Evolutionary conservation across 106 monocot genomes (phyloP).

Genomic region (Dendrobium catenatum): DNA sequence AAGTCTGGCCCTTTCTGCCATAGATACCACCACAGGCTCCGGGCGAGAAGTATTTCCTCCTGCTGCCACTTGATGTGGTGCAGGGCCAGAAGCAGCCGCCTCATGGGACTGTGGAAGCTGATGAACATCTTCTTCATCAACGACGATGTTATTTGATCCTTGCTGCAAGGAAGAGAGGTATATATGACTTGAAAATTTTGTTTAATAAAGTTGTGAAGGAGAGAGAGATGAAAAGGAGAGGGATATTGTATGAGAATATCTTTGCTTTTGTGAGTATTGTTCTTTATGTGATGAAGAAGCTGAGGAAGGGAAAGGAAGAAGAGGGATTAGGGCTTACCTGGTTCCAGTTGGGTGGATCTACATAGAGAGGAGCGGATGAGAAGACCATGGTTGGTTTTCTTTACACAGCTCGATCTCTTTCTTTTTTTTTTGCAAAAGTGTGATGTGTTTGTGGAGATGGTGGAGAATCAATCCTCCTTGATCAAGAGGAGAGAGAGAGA

Average conservation of each 20-base stretch:
- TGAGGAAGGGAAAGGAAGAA: neutral
- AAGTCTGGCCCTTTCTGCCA: slow-evolving; percentile 53
- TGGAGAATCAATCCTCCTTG: slow-evolving; percentile 39
- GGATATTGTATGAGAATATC: neutral
- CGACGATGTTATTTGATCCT: slow-evolving; percentile 5
- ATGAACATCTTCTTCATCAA: slow-evolving; percentile 12
- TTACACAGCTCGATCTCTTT: slow-evolving; percentile 7
- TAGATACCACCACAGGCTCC: slow-evolving; percentile 10
- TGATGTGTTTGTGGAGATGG: slow-evolving; percentile 21
- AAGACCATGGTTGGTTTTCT: slow-evolving; percentile 46
- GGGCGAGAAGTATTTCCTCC: slow-evolving; percentile 12
- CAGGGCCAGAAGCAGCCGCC: neutral
- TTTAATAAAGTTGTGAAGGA: neutral
- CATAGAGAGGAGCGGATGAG: slow-evolving; percentile 46
- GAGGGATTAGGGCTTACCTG: slow-evolving; percentile 32
- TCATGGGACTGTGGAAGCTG: slow-evolving; percentile 4
- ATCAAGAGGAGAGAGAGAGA: slow-evolving; percentile 17
- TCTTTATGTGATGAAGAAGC: slow-evolving; percentile 11
- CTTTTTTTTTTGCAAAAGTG: slow-evolving; percentile 30
- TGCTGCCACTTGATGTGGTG: slow-evolving; percentile 3
- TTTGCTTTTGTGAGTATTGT: slow-evolving; percentile 6
- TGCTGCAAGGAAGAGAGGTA: slow-evolving; percentile 9
- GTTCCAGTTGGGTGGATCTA: slow-evolving; percentile 67
- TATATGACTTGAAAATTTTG: neutral
- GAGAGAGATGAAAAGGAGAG: neutral